phyloP scores from a whole-genome alignment of 1,284 basidiomycete genomes.

The Ganoderma boninense region DNA sequence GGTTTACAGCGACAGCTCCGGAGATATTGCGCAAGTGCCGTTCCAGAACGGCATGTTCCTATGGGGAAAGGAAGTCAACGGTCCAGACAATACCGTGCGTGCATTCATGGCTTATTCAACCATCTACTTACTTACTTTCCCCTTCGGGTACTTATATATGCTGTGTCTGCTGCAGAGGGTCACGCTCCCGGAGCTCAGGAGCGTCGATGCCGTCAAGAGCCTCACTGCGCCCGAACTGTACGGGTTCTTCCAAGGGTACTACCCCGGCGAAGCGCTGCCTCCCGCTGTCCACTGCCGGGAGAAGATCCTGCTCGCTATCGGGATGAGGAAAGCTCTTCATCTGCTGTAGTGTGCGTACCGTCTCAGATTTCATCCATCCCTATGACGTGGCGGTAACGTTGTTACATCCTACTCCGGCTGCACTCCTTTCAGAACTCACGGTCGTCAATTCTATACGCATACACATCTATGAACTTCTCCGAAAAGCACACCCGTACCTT shows the following conservation, averaged over 20 bases:
- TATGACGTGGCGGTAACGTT: no score
- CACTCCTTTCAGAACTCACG: not conserved
- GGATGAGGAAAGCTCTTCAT: not conserved
- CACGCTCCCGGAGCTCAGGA: not conserved
- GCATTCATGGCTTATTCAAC: not conserved
- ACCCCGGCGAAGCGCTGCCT: not conserved
- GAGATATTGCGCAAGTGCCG: not conserved
- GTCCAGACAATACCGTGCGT: not conserved
- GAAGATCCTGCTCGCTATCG: not conserved
- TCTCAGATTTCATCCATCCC: not conserved
- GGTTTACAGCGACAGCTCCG: not conserved
- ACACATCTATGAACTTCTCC: no score
- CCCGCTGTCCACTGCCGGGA: not conserved
- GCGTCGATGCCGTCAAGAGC: not conserved
- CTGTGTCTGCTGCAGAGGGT: not conserved
- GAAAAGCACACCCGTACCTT: no score
- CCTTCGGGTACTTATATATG: not conserved
- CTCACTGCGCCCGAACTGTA: not conserved
- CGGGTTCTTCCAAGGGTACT: not conserved
- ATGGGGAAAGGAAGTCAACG: not conserved
- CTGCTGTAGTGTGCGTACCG: not conserved
- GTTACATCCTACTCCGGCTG: not conserved
- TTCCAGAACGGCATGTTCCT: not conserved
- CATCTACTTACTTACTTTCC: not conserved
- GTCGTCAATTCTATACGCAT: no score